phyloP scores from a whole-genome alignment of 306 rosid genomes.

The Bauhinia variegata region DNA sequence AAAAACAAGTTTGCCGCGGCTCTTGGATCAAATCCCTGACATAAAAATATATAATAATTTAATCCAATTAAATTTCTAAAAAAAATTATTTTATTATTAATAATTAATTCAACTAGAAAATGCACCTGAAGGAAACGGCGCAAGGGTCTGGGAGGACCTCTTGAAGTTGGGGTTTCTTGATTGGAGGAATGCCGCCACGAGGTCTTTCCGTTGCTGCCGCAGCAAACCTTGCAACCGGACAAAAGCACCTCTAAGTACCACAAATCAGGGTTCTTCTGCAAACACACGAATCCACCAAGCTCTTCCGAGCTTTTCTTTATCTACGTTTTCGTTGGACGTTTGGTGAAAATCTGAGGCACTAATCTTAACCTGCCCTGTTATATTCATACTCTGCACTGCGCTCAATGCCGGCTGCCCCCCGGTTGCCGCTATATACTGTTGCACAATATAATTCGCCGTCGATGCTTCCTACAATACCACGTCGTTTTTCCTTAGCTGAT shows the following conservation, averaged over 20 bases:
- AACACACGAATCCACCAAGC: slow-evolving; percentile 77
- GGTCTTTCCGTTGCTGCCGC: slow-evolving; percentile 85
- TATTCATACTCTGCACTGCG: slow-evolving; percentile 80
- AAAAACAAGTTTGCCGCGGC: slow-evolving; percentile 80
- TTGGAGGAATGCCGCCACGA: slow-evolving; percentile 94
- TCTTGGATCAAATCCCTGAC: slow-evolving; percentile 86
- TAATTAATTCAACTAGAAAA: too few relatives aligned
- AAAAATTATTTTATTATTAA: too few relatives aligned
- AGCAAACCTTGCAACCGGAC: slow-evolving; percentile 77
- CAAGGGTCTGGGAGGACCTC: slow-evolving; percentile 84
- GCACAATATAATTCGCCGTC: slow-evolving; percentile 89
- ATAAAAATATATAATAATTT: not conserved
- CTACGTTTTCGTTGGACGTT: slow-evolving; percentile 42
- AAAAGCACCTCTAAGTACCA: slow-evolving; percentile 81
- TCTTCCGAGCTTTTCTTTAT: slow-evolving; percentile 71
- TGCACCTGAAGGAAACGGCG: slow-evolving; percentile 91
- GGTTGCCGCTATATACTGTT: slow-evolving; percentile 91
- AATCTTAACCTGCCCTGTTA: slow-evolving; percentile 77
- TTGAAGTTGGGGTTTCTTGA: slow-evolving; percentile 64
- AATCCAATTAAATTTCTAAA: not conserved
- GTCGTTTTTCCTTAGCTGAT: too few relatives aligned
- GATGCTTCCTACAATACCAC: slow-evolving; percentile 76
- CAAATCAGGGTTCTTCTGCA: slow-evolving; percentile 92
- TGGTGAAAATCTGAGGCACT: slow-evolving; percentile 81
- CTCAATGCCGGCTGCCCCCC: slow-evolving; percentile 88